Conservation (phyloP, 768 basidiomycete species). For the Termitomyces sp. region DNA sequence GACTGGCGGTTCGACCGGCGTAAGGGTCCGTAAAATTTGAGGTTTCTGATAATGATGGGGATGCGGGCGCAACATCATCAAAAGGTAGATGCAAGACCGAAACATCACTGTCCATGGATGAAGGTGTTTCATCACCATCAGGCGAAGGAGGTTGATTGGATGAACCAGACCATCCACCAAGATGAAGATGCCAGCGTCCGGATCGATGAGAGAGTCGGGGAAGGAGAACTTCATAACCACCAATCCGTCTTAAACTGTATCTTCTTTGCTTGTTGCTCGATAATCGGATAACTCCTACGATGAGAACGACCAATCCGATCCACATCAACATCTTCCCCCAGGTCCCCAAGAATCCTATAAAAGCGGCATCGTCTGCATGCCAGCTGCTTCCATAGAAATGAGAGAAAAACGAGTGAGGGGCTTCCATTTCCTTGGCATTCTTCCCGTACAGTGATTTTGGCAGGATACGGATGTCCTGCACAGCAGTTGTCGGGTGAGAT, state of each 20-base stretch:
- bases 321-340: constrained; percentile 91
- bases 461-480: constrained; percentile 77
- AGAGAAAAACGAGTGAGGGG: constrained; percentile 90
- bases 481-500: constrained; percentile 58
- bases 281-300: constrained; percentile 60
- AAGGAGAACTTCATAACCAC: constrained; percentile 73
- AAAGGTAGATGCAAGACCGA: constrained; percentile 62
- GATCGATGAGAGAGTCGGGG: constrained; percentile 69
- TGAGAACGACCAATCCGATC: constrained; percentile 66
- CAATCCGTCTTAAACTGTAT: constrained; percentile 51
- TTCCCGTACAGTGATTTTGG: constrained; percentile 99
- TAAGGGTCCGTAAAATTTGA: constrained; percentile 38
- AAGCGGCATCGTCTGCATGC: constrained; percentile 98
- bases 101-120: constrained; percentile 44
- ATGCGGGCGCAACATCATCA: constrained; percentile 39
- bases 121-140: constrained; percentile 25
- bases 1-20: constrained; percentile 34
- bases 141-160: constrained; percentile 43
- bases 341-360: constrained; percentile 84
- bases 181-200: constrained; percentile 70
- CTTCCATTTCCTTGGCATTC: constrained; percentile 78
- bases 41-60: constrained; percentile 48
- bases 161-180: constrained; percentile 46
- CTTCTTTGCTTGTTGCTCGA: constrained; percentile 54
- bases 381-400: constrained; percentile 98